Evolutionary conservation across 495 filamentous ascomycete species (phyloP).

Genomic region (Xylaria venustula): DNA sequence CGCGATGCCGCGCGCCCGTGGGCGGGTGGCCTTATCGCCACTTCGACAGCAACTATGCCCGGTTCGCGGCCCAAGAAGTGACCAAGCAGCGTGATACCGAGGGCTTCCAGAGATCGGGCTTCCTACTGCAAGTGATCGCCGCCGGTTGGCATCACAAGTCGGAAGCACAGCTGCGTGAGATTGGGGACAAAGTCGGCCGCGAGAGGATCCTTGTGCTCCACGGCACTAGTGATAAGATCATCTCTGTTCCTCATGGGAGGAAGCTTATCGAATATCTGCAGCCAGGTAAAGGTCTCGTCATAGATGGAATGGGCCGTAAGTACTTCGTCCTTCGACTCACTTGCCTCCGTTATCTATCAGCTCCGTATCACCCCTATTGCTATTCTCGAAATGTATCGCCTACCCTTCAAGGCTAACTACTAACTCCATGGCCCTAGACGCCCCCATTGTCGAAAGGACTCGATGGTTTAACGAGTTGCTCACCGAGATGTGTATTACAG

Average conservation of each 20-base stretch:
- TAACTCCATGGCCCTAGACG: slow-evolving; percentile 37
- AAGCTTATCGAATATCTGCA: slow-evolving; percentile 54
- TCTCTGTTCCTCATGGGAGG: slow-evolving; percentile 63
- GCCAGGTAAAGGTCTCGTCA: slow-evolving; percentile 48
- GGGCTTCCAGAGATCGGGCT: slow-evolving; percentile 61
- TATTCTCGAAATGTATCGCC: not conserved
- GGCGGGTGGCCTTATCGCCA: slow-evolving; percentile 33
- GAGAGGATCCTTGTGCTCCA: slow-evolving; percentile 73
- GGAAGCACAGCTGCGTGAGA: slow-evolving; percentile 55
- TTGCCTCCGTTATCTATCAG: not conserved
- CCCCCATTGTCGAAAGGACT: slow-evolving; percentile 60
- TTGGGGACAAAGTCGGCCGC: slow-evolving; percentile 66
- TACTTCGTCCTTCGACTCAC: not conserved
- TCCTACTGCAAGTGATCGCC: slow-evolving; percentile 74
- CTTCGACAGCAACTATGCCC: slow-evolving; percentile 74
- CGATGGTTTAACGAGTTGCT: slow-evolving; percentile 59
- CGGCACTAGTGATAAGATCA: slow-evolving; percentile 72
- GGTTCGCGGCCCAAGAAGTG: slow-evolving; percentile 75
- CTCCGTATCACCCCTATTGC: too few relatives aligned
- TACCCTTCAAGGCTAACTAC: not conserved
- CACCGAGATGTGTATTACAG: slow-evolving; percentile 44
- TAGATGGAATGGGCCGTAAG: slow-evolving; percentile 61
- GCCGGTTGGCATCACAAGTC: slow-evolving; percentile 78
- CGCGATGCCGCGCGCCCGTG: slow-evolving; percentile 18
- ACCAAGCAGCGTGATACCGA: slow-evolving; percentile 56